Base-by-base conservation (phyloP, 192 early-diverging fungal genomes). In the Rhizophagus clarus region DNA sequence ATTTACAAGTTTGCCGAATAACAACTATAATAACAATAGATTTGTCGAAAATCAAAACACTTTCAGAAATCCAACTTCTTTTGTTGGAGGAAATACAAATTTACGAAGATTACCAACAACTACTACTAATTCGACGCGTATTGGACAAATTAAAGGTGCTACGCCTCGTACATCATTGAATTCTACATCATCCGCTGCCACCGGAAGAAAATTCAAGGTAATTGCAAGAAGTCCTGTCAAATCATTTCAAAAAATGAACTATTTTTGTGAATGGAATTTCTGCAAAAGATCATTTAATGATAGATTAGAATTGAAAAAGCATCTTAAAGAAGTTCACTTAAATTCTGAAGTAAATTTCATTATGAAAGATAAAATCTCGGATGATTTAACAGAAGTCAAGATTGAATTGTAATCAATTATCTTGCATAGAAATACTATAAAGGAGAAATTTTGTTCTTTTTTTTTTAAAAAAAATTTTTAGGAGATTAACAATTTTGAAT, bases 191-290 rank as follows among this genome's bases (percentile, higher is more conserved):
- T 56, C 49, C 49, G 14, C 4, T 51, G 12, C 42, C 12, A 56
- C 49, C 17, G 51, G 20, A 22, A 56, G 17, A 22, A 56, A 22
- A 56, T 22, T 7, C 51, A 20, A 22, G 51, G 51, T 56, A 56
- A 56, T 20, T 20, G 51, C 4, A 56, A 20, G 17, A 1, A 22
- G 1, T 56, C 51, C 51, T 56, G 17, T 17, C 6, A 56, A 56
- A 56, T 56, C 51, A 56, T 20, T 7, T 22, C 51, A 56, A 22
- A 15, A 56, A 56, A 56, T 56, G 51, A 56, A 56, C n/a, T 56
- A 56, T 56, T 22, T 68, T 28, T 68, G 66, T 68, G 66, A 68
- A 68, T 68, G 66, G 66, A 34, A 68, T 31, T 1, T 31, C 3
- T 68, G 66, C 32, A 34, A 20, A 28, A 68, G 22, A 34, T 28